These are phyloP conservation scores for Epichloe bromicola DNA, from an alignment of 2,329 filamentous ascomycete species.

Conservation along the genomic window DNA sequence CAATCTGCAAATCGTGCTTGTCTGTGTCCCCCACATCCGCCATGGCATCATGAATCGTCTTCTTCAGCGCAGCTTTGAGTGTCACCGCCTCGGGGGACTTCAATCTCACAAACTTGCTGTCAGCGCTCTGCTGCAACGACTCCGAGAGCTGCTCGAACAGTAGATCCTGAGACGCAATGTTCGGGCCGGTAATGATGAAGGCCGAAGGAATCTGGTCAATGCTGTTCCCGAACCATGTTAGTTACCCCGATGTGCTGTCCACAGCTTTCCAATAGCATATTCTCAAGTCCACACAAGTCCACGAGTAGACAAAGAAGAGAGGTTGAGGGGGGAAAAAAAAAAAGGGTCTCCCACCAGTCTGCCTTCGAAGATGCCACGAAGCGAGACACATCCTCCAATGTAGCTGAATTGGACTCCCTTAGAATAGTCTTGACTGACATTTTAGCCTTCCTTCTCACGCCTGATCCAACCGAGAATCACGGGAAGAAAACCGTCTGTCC, in stretches of 20 bases:
- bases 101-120: conserved; percentile 50
- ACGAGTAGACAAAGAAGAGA: neutral
- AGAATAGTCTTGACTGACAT: conserved; percentile 33
- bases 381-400: conserved; percentile 41
- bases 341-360: conserved; percentile 15
- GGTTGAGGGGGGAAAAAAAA: neutral
- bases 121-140: conserved; percentile 31
- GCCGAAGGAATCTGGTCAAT: conserved; percentile 48
- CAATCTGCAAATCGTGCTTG: conserved; percentile 39
- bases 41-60: conserved; percentile 56
- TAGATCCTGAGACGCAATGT: conserved; percentile 60
- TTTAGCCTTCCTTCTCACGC: neutral
- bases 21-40: conserved; percentile 37
- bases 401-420: conserved; percentile 46
- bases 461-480: neutral
- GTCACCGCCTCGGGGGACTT: conserved; percentile 61
- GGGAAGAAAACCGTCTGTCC: neutral
- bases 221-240: conserved; percentile 8
- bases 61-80: conserved; percentile 59
- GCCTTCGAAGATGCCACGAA: conserved; percentile 36
- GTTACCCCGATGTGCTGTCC: too few species aligned
- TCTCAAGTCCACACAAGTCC: neutral
- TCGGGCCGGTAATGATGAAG: conserved; percentile 66
- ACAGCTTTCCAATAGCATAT: neutral
- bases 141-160: conserved; percentile 60